These are phyloP conservation scores for Diaporthe sp. DNA, from an alignment of 2,329 filamentous ascomycete genomes.

Conservation along the genomic window DNA sequence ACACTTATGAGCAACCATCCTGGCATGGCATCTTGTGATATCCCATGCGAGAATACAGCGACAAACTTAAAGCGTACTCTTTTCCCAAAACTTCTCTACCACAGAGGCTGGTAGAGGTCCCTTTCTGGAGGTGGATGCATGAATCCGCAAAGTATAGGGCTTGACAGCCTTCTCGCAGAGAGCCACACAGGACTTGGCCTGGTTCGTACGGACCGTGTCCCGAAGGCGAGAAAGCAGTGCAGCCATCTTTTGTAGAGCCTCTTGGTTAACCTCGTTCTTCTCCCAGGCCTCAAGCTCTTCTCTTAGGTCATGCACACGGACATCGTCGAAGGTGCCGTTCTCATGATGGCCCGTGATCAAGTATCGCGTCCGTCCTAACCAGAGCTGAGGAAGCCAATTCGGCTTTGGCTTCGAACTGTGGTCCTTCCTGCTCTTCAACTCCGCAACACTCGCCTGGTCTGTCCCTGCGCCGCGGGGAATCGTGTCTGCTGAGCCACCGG, in stretches of 20 bases:
- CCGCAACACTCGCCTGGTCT: slow-evolving; percentile 41
- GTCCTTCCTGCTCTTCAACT: slow-evolving; percentile 43
- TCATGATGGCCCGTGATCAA: slow-evolving; percentile 44
- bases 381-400: slow-evolving; percentile 44
- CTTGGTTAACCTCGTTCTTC: neutral
- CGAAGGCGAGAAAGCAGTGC: slow-evolving; percentile 10
- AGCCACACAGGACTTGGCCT: slow-evolving; percentile 6
- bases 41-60: neutral
- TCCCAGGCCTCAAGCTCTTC: slow-evolving; percentile 40
- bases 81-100: too few relatives aligned
- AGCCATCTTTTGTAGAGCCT: slow-evolving; percentile 1
- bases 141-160: neutral
- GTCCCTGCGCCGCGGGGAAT: slow-evolving; percentile 33
- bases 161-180: neutral
- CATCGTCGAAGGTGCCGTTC: slow-evolving; percentile 40
- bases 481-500: neutral
- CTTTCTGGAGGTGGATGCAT: neutral
- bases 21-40: rapidly evolving
- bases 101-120: neutral
- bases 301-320: slow-evolving; percentile 16
- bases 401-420: neutral
- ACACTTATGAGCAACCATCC: neutral
- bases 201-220: neutral
- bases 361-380: slow-evolving; percentile 48
- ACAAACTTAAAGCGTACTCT: too few relatives aligned